A percentile compares a stretch with the other conserved stretches of the same genome.
Conservation (phyloP, 495 filamentous ascomycete species). For the Aspergillus diversus region DNA sequence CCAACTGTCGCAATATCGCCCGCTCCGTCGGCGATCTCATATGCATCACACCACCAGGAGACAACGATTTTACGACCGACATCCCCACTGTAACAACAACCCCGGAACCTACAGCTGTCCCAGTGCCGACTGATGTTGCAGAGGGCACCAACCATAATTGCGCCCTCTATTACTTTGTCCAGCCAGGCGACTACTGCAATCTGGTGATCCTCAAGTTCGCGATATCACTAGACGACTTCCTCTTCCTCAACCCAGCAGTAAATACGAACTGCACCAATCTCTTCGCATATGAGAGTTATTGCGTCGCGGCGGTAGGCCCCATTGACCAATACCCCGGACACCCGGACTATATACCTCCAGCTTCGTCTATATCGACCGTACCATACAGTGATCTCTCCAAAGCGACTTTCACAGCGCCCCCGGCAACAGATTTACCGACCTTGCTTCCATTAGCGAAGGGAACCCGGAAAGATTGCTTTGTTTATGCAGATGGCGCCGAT, state of each 20-base stretch:
- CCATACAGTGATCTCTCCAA: constrained; percentile 4
- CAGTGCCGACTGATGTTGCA: constrained; percentile 12
- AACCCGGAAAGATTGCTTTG: constrained; percentile 11
- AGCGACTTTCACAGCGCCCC: constrained; percentile 3
- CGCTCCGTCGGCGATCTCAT: constrained; percentile 5
- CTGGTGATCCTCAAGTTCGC: constrained; percentile 11
- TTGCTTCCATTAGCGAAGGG: constrained; percentile 7
- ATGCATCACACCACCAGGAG: constrained; percentile 12
- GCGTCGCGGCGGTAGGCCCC: constrained; percentile 8
- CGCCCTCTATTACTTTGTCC: constrained; percentile 8
- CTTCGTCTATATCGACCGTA: neutral
- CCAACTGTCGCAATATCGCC: constrained; percentile 9
- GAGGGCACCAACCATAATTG: constrained; percentile 9
- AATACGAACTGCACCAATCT: constrained; percentile 17
- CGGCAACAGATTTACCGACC: neutral
- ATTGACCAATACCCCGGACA: constrained; percentile 12
- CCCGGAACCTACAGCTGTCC: constrained; percentile 2
- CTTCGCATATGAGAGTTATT: constrained; percentile 11
- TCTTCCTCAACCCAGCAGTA: constrained; percentile 11
- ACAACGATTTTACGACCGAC: neutral
- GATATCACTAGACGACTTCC: constrained; percentile 17
- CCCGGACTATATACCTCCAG: constrained; percentile 7
- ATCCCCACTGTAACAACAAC: neutral
- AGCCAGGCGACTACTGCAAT: constrained; percentile 12
- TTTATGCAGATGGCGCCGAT: constrained; percentile 9